Percentiles rank a stretch among this genome's conserved stretches.
Evolutionary conservation across 1,284 basidiomycete genomes (phyloP).

Genomic region (Moniliophthora roreri): DNA sequence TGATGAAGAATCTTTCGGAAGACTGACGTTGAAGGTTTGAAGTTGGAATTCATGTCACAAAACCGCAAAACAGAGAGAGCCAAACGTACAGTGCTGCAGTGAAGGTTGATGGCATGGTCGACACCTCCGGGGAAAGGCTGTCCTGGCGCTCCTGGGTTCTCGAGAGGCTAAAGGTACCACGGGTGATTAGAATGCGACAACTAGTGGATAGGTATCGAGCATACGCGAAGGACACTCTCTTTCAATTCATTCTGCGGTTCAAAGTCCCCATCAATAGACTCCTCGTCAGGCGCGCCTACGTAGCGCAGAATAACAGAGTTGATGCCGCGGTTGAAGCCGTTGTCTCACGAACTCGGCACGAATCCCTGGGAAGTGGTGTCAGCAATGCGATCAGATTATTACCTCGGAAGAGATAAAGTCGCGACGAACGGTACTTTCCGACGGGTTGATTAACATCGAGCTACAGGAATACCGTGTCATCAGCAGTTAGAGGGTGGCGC

Average conservation of each 20-base stretch:
- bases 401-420: conserved; percentile 17
- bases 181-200: not conserved
- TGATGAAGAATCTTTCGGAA: conserved; percentile 9
- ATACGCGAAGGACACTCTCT: conserved; percentile 8
- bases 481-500: conserved; percentile 22
- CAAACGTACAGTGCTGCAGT: conserved; percentile 2
- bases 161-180: conserved; percentile 1
- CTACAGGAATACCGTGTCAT: conserved; percentile 14
- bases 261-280: conserved; percentile 28
- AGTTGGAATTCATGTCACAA: not conserved
- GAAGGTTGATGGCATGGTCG: conserved; percentile 5
- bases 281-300: conserved; percentile 22
- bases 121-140: not conserved
- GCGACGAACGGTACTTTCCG: conserved; percentile 20
- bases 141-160: conserved; percentile 11
- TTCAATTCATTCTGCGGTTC: not conserved
- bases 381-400: no score
- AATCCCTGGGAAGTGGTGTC: conserved; percentile 16
- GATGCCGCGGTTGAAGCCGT: conserved; percentile 21
- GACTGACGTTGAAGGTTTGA: not conserved
- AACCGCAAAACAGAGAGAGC: not conserved
- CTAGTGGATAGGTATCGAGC: no score
- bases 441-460: conserved; percentile 21
- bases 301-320: conserved; percentile 31
- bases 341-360: conserved; percentile 19